These are phyloP conservation scores for Hyphopichia fennica DNA, from an alignment of 1,139 yeast genomes.

Conservation along the genomic window DNA sequence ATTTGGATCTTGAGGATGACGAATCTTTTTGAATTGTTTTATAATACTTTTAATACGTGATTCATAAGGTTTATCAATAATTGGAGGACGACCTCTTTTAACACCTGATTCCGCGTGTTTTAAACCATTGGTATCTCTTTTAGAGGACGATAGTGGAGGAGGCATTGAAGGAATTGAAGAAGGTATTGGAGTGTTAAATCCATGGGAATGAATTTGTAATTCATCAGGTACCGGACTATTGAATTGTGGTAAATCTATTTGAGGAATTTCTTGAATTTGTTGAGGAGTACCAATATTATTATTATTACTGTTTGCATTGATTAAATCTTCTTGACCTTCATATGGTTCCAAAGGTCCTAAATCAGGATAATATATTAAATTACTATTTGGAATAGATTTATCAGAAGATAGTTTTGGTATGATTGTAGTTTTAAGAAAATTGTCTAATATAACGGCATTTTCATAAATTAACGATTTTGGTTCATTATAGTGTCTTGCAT, in stretches of 20 bases:
- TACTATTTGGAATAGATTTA: conserved; percentile 38
- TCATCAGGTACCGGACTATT: background rate
- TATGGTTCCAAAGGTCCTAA: conserved; percentile 67
- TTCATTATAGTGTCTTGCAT: conserved; percentile 81
- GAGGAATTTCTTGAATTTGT: background rate
- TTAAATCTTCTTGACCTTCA: conserved; percentile 13
- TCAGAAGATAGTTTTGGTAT: conserved; percentile 55
- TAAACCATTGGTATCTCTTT: conserved; percentile 3
- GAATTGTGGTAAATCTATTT: background rate
- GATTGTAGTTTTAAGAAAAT: conserved; percentile 52
- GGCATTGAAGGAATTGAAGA: conserved; percentile 3
- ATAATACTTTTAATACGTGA: conserved; percentile 85
- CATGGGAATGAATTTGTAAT: conserved; percentile 4
- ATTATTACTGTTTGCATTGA: conserved; percentile 3
- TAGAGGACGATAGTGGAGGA: background rate
- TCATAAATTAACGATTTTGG: conserved; percentile 65
- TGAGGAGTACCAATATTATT: background rate
- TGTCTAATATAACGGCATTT: conserved; percentile 72
- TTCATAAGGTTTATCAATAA: conserved; percentile 92
- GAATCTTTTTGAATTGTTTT: conserved; percentile 75
- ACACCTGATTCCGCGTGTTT: conserved; percentile 52
- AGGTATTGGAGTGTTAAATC: conserved; percentile 5
- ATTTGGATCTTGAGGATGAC: conserved; percentile 50
- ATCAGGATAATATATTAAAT: conserved; percentile 60
- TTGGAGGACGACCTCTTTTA: conserved; percentile 93